Base-by-base conservation (phyloP, 2,329 filamentous ascomycete genomes). In the Aspergillus ruber region DNA sequence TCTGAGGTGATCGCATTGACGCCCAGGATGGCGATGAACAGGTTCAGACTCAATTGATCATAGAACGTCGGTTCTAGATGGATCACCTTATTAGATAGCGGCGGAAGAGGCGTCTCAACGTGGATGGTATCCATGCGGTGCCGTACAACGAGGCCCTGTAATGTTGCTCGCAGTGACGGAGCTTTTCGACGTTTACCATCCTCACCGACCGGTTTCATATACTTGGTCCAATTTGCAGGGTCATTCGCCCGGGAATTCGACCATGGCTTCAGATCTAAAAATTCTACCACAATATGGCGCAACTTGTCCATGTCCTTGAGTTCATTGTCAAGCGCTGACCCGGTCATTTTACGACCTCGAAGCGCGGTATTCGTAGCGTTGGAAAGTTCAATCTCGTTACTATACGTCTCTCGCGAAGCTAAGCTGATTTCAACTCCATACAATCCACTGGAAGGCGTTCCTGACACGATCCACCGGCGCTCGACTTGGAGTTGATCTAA, bases 1-100 rank as follows among this genome's bases (percentile, higher is more conserved):
- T 96, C 88, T 4, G 90, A 95, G 20, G 90, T 90, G 1, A 97
- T 83, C 0, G 89, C 83, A 61, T 97, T 97, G 55, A 88, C 84
- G 2, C 87, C 84, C 42, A 96, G 81, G 61, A 88, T 83, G 68
- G 93, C 86, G 0, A 88, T 80, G 61, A 96, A 96, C 1, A 94
- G 69, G 55, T 95, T 95, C 21, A 90, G 76, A 0, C 85, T 88
- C 8, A 95, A 66, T 59, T 84, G 88, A 65, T 96, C 90, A 60
- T 91, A 89, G 58, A 84, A 88, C 1, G 85, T 91, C 0, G 90
- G 90, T 51, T 93, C 81, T 1, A 96, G 74, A 46, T 85, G 77
- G 0, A 93, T 78, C 1, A 87, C 73, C 42, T 80, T 82, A 60
- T 94, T 86, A 36, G 82, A 71, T 3, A 96, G 78, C 0, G 80